Percentiles rank a stretch among this genome's conserved stretches.
Evolutionary conservation across 345 rosid species (phyloP).

Genomic region (Citrus hindsii): DNA sequence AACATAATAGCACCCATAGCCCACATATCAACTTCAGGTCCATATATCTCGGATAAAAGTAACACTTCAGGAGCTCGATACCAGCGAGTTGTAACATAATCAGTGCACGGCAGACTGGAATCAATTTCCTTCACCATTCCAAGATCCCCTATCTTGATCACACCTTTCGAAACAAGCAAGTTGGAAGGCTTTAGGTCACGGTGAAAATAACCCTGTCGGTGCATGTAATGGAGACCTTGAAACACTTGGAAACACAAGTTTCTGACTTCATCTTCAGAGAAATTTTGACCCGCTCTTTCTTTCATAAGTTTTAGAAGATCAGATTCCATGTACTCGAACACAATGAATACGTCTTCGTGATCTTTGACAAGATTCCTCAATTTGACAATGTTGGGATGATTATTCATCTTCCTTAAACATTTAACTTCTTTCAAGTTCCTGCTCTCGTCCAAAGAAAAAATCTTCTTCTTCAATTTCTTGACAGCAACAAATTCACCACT

Average conservation of each 20-base stretch:
- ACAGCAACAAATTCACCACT: not conserved
- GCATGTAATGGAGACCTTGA: slow-evolving; percentile 32
- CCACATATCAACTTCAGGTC: too few relatives aligned
- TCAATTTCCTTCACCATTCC: too few relatives aligned
- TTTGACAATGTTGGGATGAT: slow-evolving; percentile 42
- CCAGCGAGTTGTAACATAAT: slow-evolving; percentile 43
- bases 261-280: slow-evolving; percentile 23
- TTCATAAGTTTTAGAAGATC: slow-evolving; percentile 37
- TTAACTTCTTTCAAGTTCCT: slow-evolving; percentile 31
- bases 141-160: too few relatives aligned
- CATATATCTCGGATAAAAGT: slow-evolving; percentile 22
- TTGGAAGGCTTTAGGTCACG: slow-evolving; percentile 51
- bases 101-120: too few relatives aligned
- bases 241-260: too few relatives aligned
- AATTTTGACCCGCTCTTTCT: slow-evolving; percentile 16
- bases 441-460: slow-evolving; percentile 36
- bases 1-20: too few relatives aligned
- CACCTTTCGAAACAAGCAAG: slow-evolving; percentile 23
- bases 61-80: slow-evolving; percentile 52
- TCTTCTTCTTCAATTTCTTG: not conserved
- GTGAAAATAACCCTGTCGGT: slow-evolving; percentile 43
- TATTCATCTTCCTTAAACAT: slow-evolving; percentile 30
- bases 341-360: slow-evolving; percentile 27
- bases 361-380: slow-evolving; percentile 43
- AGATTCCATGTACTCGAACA: slow-evolving; percentile 51